These are phyloP conservation scores for Hypoxylon sp. DNA, from an alignment of 2,329 filamentous ascomycete genomes.

Conservation along the genomic window DNA sequence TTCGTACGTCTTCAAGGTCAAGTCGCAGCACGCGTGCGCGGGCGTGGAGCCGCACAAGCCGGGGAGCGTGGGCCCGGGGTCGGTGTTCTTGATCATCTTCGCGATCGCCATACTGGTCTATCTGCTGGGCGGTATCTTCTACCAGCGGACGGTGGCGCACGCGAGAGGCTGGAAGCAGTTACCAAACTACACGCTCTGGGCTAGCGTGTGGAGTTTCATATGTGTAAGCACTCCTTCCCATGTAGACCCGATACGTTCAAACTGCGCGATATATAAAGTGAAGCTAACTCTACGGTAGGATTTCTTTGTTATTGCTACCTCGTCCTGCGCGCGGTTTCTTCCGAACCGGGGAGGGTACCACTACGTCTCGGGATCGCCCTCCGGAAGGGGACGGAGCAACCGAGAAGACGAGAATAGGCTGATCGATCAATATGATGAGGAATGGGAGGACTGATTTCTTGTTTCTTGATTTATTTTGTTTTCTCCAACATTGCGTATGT, in stretches of 20 bases:
- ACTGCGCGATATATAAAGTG: slow-evolving; percentile 18
- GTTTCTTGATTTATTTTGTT: slow-evolving; percentile 12
- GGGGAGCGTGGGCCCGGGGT: slow-evolving; percentile 75
- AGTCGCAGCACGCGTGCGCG: slow-evolving; percentile 83
- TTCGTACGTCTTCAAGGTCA: slow-evolving; percentile 94
- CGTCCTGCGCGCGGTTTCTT: slow-evolving; percentile 75
- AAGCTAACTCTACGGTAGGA: slow-evolving; percentile 58
- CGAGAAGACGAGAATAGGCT: slow-evolving; percentile 89
- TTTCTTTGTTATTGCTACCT: slow-evolving; percentile 74
- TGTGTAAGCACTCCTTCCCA: slow-evolving; percentile 71
- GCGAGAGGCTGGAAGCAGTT: slow-evolving; percentile 95
- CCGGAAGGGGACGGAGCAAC: slow-evolving; percentile 58
- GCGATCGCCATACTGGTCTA: slow-evolving; percentile 85
- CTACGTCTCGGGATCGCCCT: slow-evolving; percentile 68
- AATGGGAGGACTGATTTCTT: slow-evolving; percentile 82
- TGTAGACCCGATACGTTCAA: slow-evolving; percentile 43
- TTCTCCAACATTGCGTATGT: slow-evolving; percentile 26
- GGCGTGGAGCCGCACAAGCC: slow-evolving; percentile 76
- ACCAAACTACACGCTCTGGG: slow-evolving; percentile 94
- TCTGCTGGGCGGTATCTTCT: slow-evolving; percentile 90
- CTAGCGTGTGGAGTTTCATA: slow-evolving; percentile 85
- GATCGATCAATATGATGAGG: slow-evolving; percentile 96
- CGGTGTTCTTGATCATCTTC: slow-evolving; percentile 90
- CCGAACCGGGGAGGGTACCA: slow-evolving; percentile 76
- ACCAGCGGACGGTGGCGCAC: slow-evolving; percentile 93